These are phyloP conservation scores for Neopestalotiopsis rosae DNA, from an alignment of 2,329 filamentous ascomycete genomes.

Conservation along the genomic window DNA sequence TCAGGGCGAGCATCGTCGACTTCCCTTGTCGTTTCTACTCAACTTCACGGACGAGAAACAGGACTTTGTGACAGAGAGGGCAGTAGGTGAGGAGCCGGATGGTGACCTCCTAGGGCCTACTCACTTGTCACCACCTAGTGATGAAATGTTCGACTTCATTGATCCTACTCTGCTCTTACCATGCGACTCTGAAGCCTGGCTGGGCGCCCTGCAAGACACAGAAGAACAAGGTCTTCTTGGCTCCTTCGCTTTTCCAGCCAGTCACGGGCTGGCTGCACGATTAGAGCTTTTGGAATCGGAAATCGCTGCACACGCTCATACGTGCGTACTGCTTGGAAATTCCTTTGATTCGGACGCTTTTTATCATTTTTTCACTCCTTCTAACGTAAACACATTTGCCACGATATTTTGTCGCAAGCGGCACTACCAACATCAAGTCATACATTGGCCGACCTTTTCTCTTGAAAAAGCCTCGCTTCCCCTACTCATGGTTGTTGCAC, in stretches of 20 bases:
- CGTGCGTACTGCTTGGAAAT: neutral
- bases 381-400: slow-evolving; percentile 16
- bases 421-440: slow-evolving; percentile 19
- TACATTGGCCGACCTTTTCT: slow-evolving; percentile 21
- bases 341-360: slow-evolving; percentile 3
- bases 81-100: slow-evolving; percentile 21
- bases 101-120: slow-evolving; percentile 17
- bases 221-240: slow-evolving; percentile 19
- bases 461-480: slow-evolving; percentile 19
- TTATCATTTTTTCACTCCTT: slow-evolving; percentile 15
- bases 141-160: slow-evolving; percentile 5
- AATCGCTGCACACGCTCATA: slow-evolving; percentile 5
- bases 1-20: neutral
- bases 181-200: slow-evolving; percentile 4
- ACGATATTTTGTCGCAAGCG: slow-evolving; percentile 20
- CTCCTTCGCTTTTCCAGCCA: slow-evolving; percentile 9
- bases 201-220: slow-evolving; percentile 15
- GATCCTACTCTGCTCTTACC: slow-evolving; percentile 18
- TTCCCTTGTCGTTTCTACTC: slow-evolving; percentile 21
- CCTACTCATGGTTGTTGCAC: slow-evolving; percentile 18
- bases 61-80: slow-evolving; percentile 20
- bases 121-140: neutral
- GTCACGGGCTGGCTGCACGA: slow-evolving; percentile 13
- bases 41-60: slow-evolving; percentile 19
- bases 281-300: slow-evolving; percentile 18